Evolutionary conservation across 2,329 filamentous ascomycete genomes (phyloP), one percentile per base, ranked within the genome.

Genomic region (Camptophora hylomeconis): DNA sequence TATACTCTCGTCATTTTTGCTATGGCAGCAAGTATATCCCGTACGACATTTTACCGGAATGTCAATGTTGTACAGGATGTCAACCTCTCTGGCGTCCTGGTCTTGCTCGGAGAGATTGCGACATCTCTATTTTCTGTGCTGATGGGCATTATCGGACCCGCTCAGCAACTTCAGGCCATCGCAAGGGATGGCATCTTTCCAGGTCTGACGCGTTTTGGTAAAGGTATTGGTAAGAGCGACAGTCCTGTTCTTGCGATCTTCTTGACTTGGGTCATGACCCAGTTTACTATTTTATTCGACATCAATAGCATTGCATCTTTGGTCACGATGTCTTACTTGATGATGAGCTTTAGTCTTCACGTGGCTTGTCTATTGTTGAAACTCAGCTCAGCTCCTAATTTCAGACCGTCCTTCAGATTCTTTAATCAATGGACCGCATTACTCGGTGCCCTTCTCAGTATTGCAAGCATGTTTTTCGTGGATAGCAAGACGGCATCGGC

Each of bases 251-350:
- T 74, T 42, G 82, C 83, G 3, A 79, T 92, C 29, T 52, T 87
- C 12, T 53, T 84, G 18, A 89, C 82, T 0, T 87, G 79, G 46
- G 40, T 69, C 3, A 69, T 87, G 32, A 75, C 81, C 1, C 83
- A 92, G 48, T 40, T 86, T 16, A 81, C 81, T 0, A 76, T 92
- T 54, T 67, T 92, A 28, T 78, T 80, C 24, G 74, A 92, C 45
- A 69, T 92, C 41, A 89, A 92, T 49, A 78, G 82, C 47, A 92
- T 92, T 44, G 83, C 83, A 5, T 87, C 81, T 0, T 74, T 92
- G 33, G 82, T 92, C 24, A 87, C 83, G 2, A 92, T 92, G 80
- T 80, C 80, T 10, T 92, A 89, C 48, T 71, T 89, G 46, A 87
- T 92, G 77, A 28, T 25, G n/a, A 26, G 15, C 46, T 69, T 92